These are phyloP conservation scores for Prunus yedoensis DNA, from an alignment of 331 rosid genomes.

Conservation along the genomic window DNA sequence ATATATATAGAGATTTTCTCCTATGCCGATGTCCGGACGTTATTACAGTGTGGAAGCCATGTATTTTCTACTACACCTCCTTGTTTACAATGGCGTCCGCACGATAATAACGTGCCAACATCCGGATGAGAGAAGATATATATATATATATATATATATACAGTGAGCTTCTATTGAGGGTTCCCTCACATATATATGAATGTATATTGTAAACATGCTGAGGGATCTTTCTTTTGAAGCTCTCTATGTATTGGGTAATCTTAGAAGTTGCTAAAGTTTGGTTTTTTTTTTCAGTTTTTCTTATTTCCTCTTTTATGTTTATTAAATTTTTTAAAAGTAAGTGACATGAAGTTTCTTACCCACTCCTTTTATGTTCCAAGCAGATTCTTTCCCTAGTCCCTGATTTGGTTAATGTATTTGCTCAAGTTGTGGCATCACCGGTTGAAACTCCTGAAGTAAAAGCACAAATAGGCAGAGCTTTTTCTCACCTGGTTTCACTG, in stretches of 20 bases:
- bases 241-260: background rate
- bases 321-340: background rate
- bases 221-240: background rate
- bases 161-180: background rate
- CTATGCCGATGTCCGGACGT: too few species aligned
- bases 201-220: background rate
- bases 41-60: too few species aligned
- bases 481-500: slow-evolving; percentile 78
- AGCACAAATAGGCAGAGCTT: slow-evolving; percentile 78
- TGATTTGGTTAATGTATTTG: slow-evolving; percentile 84
- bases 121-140: too few species aligned
- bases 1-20: too few species aligned
- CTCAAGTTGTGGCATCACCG: slow-evolving; percentile 90
- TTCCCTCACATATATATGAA: background rate
- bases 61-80: too few species aligned
- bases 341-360: slow-evolving; percentile 14
- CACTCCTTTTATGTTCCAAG: slow-evolving; percentile 32
- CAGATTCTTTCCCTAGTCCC: slow-evolving; percentile 93
- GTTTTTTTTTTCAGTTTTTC: background rate
- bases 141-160: background rate
- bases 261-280: background rate
- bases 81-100: too few species aligned
- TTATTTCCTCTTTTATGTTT: background rate
- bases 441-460: slow-evolving; percentile 83
- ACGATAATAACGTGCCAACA: too few species aligned